phyloP scores from a whole-genome alignment of 352 stramenopile genomes.

The Blastocystis sp. region DNA sequence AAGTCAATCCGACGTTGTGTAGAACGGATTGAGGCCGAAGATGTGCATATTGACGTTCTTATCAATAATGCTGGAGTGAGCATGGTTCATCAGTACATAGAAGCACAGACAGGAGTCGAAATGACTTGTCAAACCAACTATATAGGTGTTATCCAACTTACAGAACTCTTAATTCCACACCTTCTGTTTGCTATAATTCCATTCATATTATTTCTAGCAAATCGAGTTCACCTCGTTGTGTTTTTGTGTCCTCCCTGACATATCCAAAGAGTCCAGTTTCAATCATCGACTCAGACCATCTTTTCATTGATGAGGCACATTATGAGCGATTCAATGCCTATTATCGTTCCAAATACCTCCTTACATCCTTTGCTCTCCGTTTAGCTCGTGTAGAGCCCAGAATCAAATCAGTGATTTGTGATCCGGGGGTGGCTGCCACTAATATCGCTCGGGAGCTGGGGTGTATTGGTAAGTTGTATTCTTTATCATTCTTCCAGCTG shows the following conservation, averaged over 20 bases:
- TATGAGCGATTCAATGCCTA: conserved; percentile 13
- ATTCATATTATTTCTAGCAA: not conserved
- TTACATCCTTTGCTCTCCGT: conserved; percentile 49
- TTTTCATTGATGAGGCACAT: not conserved
- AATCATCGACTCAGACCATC: not conserved
- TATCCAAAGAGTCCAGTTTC: not conserved
- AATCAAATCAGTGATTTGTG: not conserved
- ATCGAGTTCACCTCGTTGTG: not conserved
- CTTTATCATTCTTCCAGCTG: not conserved
- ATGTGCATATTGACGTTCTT: conserved; percentile 39
- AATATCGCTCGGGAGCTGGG: conserved; percentile 42
- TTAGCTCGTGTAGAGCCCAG: not conserved
- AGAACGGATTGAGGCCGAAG: not conserved
- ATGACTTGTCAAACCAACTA: conserved; percentile 59
- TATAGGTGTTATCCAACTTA: conserved; percentile 33
- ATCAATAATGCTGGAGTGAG: conserved; percentile 54
- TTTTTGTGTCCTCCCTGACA: conserved; percentile 10
- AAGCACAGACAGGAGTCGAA: conserved; percentile 16
- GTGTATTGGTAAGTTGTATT: conserved; percentile 36
- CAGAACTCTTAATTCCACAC: conserved; percentile 20
- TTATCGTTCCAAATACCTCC: conserved; percentile 47
- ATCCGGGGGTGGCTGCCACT: conserved; percentile 26
- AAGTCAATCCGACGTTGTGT: conserved; percentile 26
- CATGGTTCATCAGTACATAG: conserved; percentile 35
- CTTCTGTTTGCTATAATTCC: not conserved